phyloP scores from a whole-genome alignment of 257 asterid species.

The Solanum corneliomulleri region DNA sequence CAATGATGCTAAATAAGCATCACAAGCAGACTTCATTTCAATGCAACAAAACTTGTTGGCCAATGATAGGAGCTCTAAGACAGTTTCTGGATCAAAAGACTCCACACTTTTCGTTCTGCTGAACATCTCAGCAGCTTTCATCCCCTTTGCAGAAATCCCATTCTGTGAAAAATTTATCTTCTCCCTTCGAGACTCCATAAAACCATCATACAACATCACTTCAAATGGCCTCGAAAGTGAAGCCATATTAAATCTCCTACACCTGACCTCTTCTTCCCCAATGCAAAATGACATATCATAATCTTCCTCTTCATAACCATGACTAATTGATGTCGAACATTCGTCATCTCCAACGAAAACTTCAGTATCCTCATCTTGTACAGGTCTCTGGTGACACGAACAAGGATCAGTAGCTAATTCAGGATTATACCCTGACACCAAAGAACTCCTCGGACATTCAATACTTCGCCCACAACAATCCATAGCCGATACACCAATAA shows the following conservation, averaged over 20 bases:
- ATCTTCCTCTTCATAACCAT: constrained; percentile 35
- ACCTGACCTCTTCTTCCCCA: constrained; percentile 78
- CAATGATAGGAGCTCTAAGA: constrained; percentile 58
- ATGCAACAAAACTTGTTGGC: constrained; percentile 88
- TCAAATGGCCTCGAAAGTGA: constrained; percentile 73
- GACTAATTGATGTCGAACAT: constrained; percentile 56
- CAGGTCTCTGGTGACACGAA: constrained; percentile 23
- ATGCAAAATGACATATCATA: constrained; percentile 58
- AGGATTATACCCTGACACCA: constrained; percentile 69
- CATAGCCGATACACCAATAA: constrained; percentile 74
- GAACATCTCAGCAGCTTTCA: constrained; percentile 73
- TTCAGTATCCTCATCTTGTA: constrained; percentile 15
- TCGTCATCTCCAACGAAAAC: constrained; percentile 15
- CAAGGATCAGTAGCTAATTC: constrained; percentile 67
- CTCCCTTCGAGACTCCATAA: constrained; percentile 65
- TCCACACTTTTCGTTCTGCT: constrained; percentile 58
- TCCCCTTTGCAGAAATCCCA: constrained; percentile 55
- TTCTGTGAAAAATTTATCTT: constrained; percentile 59
- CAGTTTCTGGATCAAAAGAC: constrained; percentile 45
- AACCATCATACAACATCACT: constrained; percentile 71
- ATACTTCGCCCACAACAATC: constrained; percentile 66
- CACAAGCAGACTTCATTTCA: constrained; percentile 71
- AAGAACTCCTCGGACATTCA: constrained; percentile 66
- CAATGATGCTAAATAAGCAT: constrained; percentile 55
- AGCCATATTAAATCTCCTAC: constrained; percentile 67